Evolutionary conservation across 768 basidiomycete species (phyloP).

Genomic region (Boletus pseudo-olivaceus): DNA sequence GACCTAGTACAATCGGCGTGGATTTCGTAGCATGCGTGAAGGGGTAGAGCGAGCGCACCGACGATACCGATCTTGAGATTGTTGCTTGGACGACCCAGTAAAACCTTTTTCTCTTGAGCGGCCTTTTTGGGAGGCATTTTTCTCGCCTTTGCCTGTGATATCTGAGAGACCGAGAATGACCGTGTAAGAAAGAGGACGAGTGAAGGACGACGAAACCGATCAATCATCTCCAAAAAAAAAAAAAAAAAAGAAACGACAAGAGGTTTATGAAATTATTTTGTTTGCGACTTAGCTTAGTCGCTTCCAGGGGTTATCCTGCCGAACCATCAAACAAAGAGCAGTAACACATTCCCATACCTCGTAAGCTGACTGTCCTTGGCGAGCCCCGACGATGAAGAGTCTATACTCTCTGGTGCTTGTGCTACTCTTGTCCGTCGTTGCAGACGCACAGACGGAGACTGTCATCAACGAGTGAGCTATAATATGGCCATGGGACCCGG

Average conservation of each 20-base stretch:
- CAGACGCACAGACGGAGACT: conserved; percentile 47
- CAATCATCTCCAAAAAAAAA: conserved; percentile 27
- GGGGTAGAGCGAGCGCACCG: conserved; percentile 53
- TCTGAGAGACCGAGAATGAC: conserved; percentile 37
- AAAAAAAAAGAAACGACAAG: not conserved
- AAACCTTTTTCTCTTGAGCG: conserved; percentile 73
- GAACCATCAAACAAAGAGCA: not conserved
- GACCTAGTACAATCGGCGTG: conserved; percentile 43
- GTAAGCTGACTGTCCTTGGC: not conserved
- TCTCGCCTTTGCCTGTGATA: conserved; percentile 42
- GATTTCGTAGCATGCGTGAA: not conserved
- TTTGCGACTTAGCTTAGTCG: not conserved
- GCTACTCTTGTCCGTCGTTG: conserved; percentile 18
- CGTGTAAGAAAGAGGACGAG: conserved; percentile 17
- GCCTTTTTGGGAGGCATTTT: conserved; percentile 94
- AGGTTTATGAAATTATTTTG: not conserved
- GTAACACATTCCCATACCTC: not conserved
- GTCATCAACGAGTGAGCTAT: conserved; percentile 44
- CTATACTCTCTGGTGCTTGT: conserved; percentile 11
- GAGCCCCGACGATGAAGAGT: conserved; percentile 15
- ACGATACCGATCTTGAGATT: conserved; percentile 99
- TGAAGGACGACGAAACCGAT: conserved; percentile 28
- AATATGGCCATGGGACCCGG: not conserved
- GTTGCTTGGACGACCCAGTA: conserved; percentile 91
- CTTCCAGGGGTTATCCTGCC: conserved; percentile 20